Conservation (phyloP, 257 asterid genomes). For the Solanum appendiculatum region DNA sequence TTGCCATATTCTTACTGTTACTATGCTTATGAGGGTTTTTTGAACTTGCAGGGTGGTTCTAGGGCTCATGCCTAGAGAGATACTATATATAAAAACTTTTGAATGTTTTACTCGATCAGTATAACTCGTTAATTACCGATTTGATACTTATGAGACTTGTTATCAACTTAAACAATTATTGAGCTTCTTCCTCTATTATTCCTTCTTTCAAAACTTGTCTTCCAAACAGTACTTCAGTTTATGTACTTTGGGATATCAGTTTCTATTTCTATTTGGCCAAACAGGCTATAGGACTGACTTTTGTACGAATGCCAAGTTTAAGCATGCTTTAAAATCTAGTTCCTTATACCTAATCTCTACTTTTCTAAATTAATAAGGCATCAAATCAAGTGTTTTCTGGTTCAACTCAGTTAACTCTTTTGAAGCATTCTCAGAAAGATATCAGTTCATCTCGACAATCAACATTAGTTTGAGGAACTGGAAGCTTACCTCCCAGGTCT, state of each 20-base stretch:
- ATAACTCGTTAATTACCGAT: background rate
- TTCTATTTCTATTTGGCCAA: no score
- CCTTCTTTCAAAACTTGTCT: background rate
- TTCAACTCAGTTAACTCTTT: background rate
- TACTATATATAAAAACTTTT: background rate
- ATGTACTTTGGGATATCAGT: background rate
- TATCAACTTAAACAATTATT: background rate
- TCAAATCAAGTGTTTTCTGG: background rate
- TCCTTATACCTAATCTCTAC: background rate
- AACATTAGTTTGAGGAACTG: background rate
- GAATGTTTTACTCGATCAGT: background rate
- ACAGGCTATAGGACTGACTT: no score
- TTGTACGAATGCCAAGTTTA: background rate
- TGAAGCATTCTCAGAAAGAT: background rate
- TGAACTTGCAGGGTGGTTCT: conserved; percentile 57
- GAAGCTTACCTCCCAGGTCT: conserved; percentile 73
- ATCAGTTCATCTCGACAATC: background rate
- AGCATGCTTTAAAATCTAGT: background rate
- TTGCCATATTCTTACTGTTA: no score
- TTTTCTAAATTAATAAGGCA: background rate
- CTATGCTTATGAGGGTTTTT: no score
- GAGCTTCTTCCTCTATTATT: background rate
- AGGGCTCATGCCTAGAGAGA: conserved; percentile 86
- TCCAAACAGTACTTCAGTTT: background rate
- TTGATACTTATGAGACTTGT: background rate